Base-by-base conservation (phyloP, 2,329 filamentous ascomycete species). In the Stemphylium lycopersici region DNA sequence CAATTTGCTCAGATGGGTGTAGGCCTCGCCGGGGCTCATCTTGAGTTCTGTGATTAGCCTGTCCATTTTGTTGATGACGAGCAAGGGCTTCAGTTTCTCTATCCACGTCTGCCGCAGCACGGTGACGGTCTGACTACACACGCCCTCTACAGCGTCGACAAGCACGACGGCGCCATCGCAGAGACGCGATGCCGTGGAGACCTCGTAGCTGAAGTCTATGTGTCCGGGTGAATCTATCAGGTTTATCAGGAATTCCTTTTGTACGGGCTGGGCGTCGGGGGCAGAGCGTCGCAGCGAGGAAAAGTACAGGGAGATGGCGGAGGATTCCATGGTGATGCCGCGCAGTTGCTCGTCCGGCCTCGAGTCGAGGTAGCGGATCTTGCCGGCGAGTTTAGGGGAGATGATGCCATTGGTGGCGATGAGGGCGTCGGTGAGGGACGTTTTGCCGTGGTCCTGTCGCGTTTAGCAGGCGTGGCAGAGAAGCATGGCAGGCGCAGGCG, bases 241-340 rank as follows among this genome's bases (percentile, higher is more conserved):
- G 75, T 99, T 99, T 78, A 99, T 91, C 58, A 99, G 82, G 71
- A 96, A 97, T 76, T 99, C 93, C 71, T 91, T 91, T 16, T 89
- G 83, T 67, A 88, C 84, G 0, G 91, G 88, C 12, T 81, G 71
- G 5, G 85, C 85, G 13, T 91, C 87, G 2, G 89, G 87, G 1
- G 84, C 81, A 33, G 85, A 80, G 63, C 91, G 86, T 63, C 93
- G 85, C 48, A 96, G 80, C 84, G 98, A 91, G 32, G 93, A 96
- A 75, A 99, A 99, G 77, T 90, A 96, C 31, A 99, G 82, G 0
- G 95, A 98, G 61, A 99, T 99, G 58, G 95, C 95, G 5, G 93
- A 98, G 0, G 95, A 98, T 76, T 99, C 95, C 95, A 99, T 99
- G n/a, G 95, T 99, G 71, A 99, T 99, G 52, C 95, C 95, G 62